Evolutionary conservation across 108 stramenopile genomes (phyloP).

Genomic region (Aurantiochytrium sp.): DNA sequence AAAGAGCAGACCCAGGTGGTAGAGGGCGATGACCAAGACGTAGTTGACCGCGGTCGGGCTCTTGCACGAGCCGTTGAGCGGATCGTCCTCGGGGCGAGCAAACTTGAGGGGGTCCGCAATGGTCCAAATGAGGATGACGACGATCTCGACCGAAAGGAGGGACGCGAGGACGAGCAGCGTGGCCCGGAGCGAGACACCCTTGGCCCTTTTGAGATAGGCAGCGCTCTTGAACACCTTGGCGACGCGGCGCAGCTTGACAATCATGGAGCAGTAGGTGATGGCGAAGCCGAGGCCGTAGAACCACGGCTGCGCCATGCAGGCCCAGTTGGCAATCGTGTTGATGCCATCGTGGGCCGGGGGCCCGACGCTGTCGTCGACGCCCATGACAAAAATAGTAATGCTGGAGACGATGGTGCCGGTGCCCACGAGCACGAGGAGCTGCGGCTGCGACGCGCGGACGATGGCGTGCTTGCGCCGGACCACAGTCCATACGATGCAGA

Average conservation of each 20-base stretch:
- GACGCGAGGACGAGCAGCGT: background rate
- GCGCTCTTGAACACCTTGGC: slow-evolving; percentile 10
- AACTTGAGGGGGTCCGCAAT: background rate
- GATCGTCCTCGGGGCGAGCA: background rate
- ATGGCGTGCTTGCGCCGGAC: background rate
- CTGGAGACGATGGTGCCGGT: background rate
- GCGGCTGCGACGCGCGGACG: background rate
- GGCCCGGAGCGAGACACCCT: background rate
- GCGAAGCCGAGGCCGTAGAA: slow-evolving; percentile 2
- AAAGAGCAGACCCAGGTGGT: background rate
- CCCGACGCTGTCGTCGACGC: background rate
- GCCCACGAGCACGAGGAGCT: background rate
- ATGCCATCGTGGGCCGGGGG: background rate
- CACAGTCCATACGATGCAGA: background rate
- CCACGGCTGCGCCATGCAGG: slow-evolving; percentile 25
- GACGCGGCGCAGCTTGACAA: slow-evolving; percentile 11
- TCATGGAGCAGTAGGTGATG: background rate
- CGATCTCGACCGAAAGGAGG: background rate
- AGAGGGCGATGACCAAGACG: background rate
- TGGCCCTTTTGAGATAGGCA: background rate
- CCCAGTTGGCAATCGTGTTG: background rate
- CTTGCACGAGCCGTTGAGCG: background rate
- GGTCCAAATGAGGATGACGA: background rate
- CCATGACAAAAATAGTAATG: background rate
- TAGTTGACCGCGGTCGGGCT: background rate